phyloP scores from a whole-genome alignment of 345 rosid species.

The Salix dunnii region DNA sequence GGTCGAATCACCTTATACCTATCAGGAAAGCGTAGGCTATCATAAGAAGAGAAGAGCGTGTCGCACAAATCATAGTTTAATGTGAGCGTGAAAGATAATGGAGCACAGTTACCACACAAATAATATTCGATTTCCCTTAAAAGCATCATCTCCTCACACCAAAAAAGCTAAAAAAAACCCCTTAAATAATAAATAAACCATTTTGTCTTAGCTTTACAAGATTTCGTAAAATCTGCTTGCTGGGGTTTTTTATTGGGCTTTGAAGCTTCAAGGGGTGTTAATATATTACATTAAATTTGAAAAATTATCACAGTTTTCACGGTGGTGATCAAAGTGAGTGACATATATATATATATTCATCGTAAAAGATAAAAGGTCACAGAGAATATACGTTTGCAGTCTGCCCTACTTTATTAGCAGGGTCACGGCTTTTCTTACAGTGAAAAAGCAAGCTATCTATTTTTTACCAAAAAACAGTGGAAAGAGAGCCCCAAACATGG shows the following conservation, averaged over 20 bases:
- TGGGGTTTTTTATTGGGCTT: conserved; percentile 14
- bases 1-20: not conserved
- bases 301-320: conserved; percentile 3
- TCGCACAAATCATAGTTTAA: conserved; percentile 11
- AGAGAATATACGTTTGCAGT: conserved; percentile 67
- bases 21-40: not conserved
- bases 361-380: conserved; percentile 52
- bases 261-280: not conserved
- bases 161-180: not conserved
- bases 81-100: conserved; percentile 29
- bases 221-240: conserved; percentile 15
- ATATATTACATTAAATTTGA: not conserved
- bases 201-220: not conserved
- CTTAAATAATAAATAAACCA: not conserved
- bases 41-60: not conserved
- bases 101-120: not conserved
- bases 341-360: conserved; percentile 32
- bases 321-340: conserved; percentile 10
- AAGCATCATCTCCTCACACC: not conserved
- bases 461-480: not conserved
- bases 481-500: too few relatives aligned
- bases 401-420: conserved; percentile 23
- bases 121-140: conserved; percentile 13
- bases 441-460: conserved; percentile 5
- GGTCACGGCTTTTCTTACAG: conserved; percentile 31